phyloP scores from a whole-genome alignment of 352 stramenopile genomes.

The Pythium coloratum region DNA sequence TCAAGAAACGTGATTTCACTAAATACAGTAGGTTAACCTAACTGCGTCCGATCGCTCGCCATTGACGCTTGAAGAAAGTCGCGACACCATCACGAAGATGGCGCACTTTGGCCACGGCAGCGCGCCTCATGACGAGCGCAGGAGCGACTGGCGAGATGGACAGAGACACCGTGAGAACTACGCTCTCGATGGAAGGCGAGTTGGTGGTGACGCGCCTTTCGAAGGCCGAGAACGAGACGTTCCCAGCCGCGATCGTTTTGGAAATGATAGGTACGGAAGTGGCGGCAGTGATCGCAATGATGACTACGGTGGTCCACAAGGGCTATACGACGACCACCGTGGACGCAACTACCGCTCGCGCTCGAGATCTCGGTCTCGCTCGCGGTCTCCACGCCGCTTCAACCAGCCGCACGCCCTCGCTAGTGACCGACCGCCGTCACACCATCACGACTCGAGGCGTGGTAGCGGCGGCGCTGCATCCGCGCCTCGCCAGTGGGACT shows the following conservation, averaged over 20 bases:
- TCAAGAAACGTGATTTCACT: neutral
- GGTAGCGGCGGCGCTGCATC: neutral
- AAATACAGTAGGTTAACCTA: constrained; percentile 2
- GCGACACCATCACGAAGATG: constrained; percentile 3
- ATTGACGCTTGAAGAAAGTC: neutral
- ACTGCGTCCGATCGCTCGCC: neutral
- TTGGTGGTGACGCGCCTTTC: constrained; percentile 1
- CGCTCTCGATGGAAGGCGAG: neutral
- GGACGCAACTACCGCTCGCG: neutral
- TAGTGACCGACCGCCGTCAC: neutral
- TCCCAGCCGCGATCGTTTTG: neutral
- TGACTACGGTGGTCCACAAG: neutral
- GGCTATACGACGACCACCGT: neutral
- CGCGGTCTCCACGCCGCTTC: constrained; percentile 18
- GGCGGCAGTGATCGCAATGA: constrained; percentile 1
- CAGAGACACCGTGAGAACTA: neutral
- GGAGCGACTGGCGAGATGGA: neutral
- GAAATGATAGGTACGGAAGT: neutral
- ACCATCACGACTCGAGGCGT: neutral
- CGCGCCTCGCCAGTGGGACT: constrained; percentile 17
- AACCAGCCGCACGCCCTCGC: neutral
- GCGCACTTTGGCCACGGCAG: constrained; percentile 14
- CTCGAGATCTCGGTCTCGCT: constrained; percentile 12
- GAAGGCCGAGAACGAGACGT: constrained; percentile 8
- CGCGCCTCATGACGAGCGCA: constrained; percentile 5